Evolutionary conservation across 345 rosid genomes (phyloP).

Genomic region (Ceriops tagal): DNA sequence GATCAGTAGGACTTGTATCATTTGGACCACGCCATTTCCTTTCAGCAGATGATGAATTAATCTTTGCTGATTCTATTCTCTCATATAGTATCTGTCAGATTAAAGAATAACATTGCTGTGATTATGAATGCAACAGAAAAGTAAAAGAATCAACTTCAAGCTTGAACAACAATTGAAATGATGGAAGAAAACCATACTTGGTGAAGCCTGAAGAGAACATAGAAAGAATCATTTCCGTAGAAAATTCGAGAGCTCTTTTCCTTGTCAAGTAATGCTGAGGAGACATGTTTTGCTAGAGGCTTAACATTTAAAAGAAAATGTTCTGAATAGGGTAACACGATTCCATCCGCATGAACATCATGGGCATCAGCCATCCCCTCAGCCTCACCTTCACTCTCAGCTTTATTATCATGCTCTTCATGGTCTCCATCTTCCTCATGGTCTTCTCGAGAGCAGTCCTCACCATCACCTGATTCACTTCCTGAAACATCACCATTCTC

Average conservation of each 20-base stretch:
- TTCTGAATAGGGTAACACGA: constrained; percentile 58
- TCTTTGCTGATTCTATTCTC: constrained; percentile 86
- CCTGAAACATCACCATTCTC: constrained; percentile 91
- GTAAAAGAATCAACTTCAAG: constrained; percentile 1
- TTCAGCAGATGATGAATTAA: constrained; percentile 84
- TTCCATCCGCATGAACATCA: constrained; percentile 70
- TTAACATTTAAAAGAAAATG: constrained; percentile 62
- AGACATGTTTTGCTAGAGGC: constrained; percentile 84
- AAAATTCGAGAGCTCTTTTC: constrained; percentile 59
- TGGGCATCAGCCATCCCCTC: constrained; percentile 80
- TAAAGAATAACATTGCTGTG: neutral
- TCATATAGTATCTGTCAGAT: constrained; percentile 64
- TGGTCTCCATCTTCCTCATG: constrained; percentile 70
- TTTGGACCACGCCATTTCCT: constrained; percentile 85
- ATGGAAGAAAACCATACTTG: constrained; percentile 49
- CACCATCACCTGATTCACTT: constrained; percentile 83
- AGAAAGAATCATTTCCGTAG: constrained; percentile 94
- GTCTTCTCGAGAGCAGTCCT: constrained; percentile 80
- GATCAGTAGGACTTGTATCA: constrained; percentile 62
- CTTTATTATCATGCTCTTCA: constrained; percentile 65
- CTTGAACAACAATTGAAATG: neutral
- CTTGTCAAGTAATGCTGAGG: constrained; percentile 42
- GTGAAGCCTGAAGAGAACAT: constrained; percentile 93
- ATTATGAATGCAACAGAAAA: constrained; percentile 13
- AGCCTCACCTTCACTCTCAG: constrained; percentile 96